These are phyloP conservation scores for Xylariaceae sp. DNA, from an alignment of 2,329 filamentous ascomycete species.

Conservation along the genomic window DNA sequence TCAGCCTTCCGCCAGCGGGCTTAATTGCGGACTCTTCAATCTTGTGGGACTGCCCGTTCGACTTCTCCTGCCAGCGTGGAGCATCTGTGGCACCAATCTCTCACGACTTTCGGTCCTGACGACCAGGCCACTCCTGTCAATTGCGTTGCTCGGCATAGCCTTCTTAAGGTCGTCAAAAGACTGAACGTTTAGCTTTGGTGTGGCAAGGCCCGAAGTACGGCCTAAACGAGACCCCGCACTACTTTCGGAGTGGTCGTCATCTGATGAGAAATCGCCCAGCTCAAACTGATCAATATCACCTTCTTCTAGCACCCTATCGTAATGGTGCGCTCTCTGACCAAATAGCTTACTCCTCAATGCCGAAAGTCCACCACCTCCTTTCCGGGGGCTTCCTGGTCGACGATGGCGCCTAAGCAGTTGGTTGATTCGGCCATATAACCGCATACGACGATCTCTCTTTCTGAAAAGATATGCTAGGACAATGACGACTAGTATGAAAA, in stretches of 20 bases:
- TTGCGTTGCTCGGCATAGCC: slow-evolving; percentile 47
- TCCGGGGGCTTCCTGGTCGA: slow-evolving; percentile 54
- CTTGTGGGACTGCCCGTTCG: slow-evolving; percentile 63
- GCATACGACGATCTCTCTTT: slow-evolving; percentile 75
- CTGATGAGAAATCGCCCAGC: slow-evolving; percentile 69
- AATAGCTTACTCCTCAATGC: slow-evolving; percentile 69
- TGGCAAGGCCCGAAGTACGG: slow-evolving; percentile 69
- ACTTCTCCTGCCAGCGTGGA: slow-evolving; percentile 63
- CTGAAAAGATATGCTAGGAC: slow-evolving; percentile 75
- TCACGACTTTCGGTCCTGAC: slow-evolving; percentile 88
- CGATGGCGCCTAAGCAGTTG: slow-evolving; percentile 49
- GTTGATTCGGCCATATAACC: slow-evolving; percentile 62
- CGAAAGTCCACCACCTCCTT: slow-evolving; percentile 54
- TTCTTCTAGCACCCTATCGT: slow-evolving; percentile 87
- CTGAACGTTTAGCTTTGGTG: slow-evolving; percentile 64
- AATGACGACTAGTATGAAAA: slow-evolving; percentile 77
- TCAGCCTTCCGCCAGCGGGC: slow-evolving; percentile 53
- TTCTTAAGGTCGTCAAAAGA: slow-evolving; percentile 55
- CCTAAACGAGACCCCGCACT: slow-evolving; percentile 59
- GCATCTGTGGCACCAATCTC: slow-evolving; percentile 66
- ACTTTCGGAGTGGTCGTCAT: slow-evolving; percentile 68
- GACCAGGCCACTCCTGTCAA: slow-evolving; percentile 75
- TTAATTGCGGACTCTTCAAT: slow-evolving; percentile 63
- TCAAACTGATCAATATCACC: slow-evolving; percentile 79
- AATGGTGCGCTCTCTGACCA: slow-evolving; percentile 61